A percentile compares a stretch with the other conserved stretches of the same genome.
Conservation (phyloP, 805 yeast species). For the Sugiyamaella smithiae region DNA sequence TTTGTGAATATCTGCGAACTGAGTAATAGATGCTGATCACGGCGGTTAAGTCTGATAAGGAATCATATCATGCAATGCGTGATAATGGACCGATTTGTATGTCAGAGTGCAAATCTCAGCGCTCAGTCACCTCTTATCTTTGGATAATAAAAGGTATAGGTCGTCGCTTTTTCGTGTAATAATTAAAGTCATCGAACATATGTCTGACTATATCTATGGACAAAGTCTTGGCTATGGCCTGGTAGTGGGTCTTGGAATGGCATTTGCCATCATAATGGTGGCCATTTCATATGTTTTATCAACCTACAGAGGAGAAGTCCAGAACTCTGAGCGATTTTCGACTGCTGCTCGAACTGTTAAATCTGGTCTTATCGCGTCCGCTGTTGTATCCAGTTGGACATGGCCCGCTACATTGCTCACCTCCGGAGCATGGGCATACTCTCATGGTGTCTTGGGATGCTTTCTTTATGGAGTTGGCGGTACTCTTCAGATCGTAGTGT, state of each 20-base stretch:
- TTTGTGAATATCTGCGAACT: no score
- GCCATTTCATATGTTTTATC: slow-evolving; percentile 62
- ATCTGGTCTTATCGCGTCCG: slow-evolving; percentile 79
- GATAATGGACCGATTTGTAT: no score
- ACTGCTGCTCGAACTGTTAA: slow-evolving; percentile 89
- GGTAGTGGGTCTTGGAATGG: slow-evolving; percentile 79
- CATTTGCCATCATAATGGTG: slow-evolving; percentile 68
- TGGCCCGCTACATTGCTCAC: slow-evolving; percentile 77
- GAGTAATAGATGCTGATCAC: no score
- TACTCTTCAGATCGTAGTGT: slow-evolving; percentile 76
- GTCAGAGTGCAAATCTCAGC: no score
- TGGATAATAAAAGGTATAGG: no score
- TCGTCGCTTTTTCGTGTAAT: no score
- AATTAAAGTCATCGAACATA: no score
- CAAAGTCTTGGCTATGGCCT: slow-evolving; percentile 87
- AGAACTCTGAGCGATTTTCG: slow-evolving; percentile 89
- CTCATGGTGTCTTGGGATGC: slow-evolving; percentile 74
- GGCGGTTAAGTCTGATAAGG: no score
- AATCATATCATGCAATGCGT: no score
- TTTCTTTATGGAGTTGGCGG: slow-evolving; percentile 89
- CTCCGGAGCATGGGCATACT: slow-evolving; percentile 74
- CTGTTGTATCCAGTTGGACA: slow-evolving; percentile 92
- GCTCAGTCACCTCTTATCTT: no score
- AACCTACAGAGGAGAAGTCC: slow-evolving; percentile 77
- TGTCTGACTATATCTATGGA: slow-evolving; percentile 32